Base-by-base conservation (phyloP, 495 filamentous ascomycete species). In the Xylaria cubensis region DNA sequence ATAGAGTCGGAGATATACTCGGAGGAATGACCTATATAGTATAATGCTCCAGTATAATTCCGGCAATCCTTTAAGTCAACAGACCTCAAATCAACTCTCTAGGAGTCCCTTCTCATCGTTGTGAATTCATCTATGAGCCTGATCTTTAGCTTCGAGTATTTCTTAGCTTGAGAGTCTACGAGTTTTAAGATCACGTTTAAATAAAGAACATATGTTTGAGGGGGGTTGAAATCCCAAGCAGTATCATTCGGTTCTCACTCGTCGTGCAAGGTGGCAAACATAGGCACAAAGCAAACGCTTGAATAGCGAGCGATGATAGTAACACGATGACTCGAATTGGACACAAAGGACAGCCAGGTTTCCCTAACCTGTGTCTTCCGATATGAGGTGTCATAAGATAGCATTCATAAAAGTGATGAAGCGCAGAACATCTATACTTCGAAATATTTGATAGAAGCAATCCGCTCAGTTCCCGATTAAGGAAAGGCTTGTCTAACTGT, bases 1-100 rank as follows among this genome's bases (percentile, higher is more conserved):
- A 61, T 61, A 61, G 58, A 61, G 34, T 41, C 58, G 58, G 58
- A 39, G 34, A 39, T 41, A 41, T 17, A 56, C 4, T 56, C 26
- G 13, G 53, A 55, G 21, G 50, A 29, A 55, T 26, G 26, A 1
- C 21, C 34, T 3, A 36, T 29, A 13, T 55, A 15, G 10, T 53
- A 26, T 55, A 29, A 3, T 1, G 24, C 12, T 32, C 24, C 24
- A 32, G 3, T 32, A 26, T n/a, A 17, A 29, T 29, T 56, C 51
- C 24, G 12, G 17, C 36, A 39, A 6, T 39, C 36, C 36, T 39
- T 39, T 8, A 39, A 39, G 36, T 39, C 36, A 39, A 39, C 6
- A 36, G 34, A 39, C 7, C 36, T 39, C 36, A 39, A 39, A 8
- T 8, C 36, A 8, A 39, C 36, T 39, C 34, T 36, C 36, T 39